These are phyloP conservation scores for Fagus crenata DNA, from an alignment of 306 rosid species.

Conservation along the genomic window DNA sequence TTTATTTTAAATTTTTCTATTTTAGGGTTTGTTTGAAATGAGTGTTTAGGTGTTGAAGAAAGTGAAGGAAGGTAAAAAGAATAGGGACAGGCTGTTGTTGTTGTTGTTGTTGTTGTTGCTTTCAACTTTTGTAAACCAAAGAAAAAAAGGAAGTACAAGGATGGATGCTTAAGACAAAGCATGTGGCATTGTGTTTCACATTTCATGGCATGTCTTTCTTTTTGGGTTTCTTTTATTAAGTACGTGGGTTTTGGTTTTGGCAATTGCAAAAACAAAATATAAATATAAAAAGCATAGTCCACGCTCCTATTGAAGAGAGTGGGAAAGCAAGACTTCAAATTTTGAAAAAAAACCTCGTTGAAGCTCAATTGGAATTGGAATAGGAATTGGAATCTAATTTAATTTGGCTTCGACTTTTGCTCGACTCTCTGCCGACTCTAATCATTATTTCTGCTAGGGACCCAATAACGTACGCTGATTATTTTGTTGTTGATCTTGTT, in stretches of 20 bases:
- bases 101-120: constrained; percentile 50
- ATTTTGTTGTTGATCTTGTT: constrained; percentile 36
- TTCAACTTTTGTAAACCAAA: constrained; percentile 63
- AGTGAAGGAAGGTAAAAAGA: not conserved
- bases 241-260: not conserved
- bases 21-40: constrained; percentile 39
- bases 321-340: constrained; percentile 29
- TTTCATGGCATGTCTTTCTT: constrained; percentile 76
- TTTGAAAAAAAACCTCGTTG: constrained; percentile 1
- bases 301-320: constrained; percentile 34
- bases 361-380: not conserved
- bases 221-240: constrained; percentile 24
- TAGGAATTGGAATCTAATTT: constrained; percentile 6
- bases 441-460: constrained; percentile 41
- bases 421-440: constrained; percentile 33
- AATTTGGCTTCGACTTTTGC: constrained; percentile 18
- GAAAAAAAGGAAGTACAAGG: constrained; percentile 59
- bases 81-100: constrained; percentile 74
- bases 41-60: constrained; percentile 26
- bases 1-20: constrained; percentile 25
- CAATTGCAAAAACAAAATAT: no score
- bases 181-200: constrained; percentile 93
- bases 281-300: not conserved
- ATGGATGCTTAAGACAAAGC: constrained; percentile 77
- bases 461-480: constrained; percentile 24